Evolutionary conservation across 1,139 yeast species (phyloP).

Genomic region (Debaryomyces subglobosus): DNA sequence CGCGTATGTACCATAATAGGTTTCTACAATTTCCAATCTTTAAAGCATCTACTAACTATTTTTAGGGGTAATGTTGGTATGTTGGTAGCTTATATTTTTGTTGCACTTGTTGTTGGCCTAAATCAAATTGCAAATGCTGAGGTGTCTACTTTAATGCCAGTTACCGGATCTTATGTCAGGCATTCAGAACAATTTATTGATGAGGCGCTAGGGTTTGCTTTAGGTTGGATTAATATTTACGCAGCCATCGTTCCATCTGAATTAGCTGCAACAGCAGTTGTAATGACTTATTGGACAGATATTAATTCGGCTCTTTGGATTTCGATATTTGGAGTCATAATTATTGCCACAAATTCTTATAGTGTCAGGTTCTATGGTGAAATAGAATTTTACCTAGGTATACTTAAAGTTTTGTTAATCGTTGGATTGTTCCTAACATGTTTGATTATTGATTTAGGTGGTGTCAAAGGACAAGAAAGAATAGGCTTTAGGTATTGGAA

Average conservation of each 20-base stretch:
- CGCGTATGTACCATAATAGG: constrained; percentile 10
- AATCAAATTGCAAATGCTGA: constrained; percentile 26
- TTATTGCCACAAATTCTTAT: constrained; percentile 26
- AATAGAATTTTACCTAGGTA: constrained; percentile 34
- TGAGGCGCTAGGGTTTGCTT: constrained; percentile 29
- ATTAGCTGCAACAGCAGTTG: constrained; percentile 30
- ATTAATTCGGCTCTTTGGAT: constrained; percentile 31
- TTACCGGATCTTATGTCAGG: constrained; percentile 29
- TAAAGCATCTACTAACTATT: background rate
- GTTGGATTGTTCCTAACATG: constrained; percentile 30
- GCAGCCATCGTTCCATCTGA: constrained; percentile 25
- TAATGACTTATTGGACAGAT: constrained; percentile 29
- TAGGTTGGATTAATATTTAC: constrained; percentile 28
- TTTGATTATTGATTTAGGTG: constrained; percentile 35
- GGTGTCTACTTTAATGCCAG: constrained; percentile 33
- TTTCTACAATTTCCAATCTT: constrained; percentile 17
- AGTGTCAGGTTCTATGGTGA: constrained; percentile 36
- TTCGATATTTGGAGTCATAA: constrained; percentile 27
- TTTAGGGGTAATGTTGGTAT: background rate
- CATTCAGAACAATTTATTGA: constrained; percentile 33
- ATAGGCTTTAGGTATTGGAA: constrained; percentile 31
- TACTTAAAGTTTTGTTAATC: constrained; percentile 29
- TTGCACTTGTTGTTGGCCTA: background rate
- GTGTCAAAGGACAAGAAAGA: constrained; percentile 28
- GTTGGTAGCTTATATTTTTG: background rate